Percentiles rank a stretch among this genome's conserved stretches.
These are phyloP conservation scores for Spergularia azorica DNA, from an alignment of 179 eudicot genomes.

Conservation along the genomic window DNA sequence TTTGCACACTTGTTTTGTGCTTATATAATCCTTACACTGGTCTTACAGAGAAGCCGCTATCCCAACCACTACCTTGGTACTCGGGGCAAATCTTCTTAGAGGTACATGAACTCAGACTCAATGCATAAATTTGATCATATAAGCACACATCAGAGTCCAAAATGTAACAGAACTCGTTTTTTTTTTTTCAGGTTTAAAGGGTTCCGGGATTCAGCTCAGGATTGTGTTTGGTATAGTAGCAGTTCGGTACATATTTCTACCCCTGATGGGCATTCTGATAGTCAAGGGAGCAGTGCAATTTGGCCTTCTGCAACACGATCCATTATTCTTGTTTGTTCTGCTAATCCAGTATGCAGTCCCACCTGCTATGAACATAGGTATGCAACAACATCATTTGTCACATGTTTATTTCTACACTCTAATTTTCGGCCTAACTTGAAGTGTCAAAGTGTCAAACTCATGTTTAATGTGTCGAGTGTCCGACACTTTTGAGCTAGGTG, in stretches of 20 bases:
- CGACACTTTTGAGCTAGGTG: neutral
- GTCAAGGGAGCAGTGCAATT: slow-evolving; percentile 36
- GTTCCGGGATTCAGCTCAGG: slow-evolving; percentile 30
- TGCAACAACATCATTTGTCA: neutral
- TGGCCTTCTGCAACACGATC: slow-evolving; percentile 28
- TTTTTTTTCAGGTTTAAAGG: slow-evolving; percentile 34
- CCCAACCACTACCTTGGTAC: slow-evolving; percentile 38
- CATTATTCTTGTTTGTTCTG: slow-evolving; percentile 32
- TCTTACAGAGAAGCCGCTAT: slow-evolving; percentile 42
- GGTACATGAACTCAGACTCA: slow-evolving; percentile 22
- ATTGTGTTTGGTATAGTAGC: slow-evolving; percentile 38
- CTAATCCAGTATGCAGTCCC: slow-evolving; percentile 32
- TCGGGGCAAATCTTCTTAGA: slow-evolving; percentile 50
- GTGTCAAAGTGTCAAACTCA: neutral
- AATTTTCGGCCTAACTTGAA: neutral
- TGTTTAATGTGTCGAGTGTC: neutral
- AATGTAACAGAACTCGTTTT: neutral
- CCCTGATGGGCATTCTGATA: slow-evolving; percentile 35
- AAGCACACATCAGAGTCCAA: neutral
- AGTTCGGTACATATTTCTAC: slow-evolving; percentile 42
- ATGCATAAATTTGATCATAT: neutral
- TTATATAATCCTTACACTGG: neutral
- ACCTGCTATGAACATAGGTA: slow-evolving; percentile 32
- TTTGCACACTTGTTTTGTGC: too few species aligned
- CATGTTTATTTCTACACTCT: neutral